phyloP scores from a whole-genome alignment of 116 monocot genomes.

The Zostera marina region DNA sequence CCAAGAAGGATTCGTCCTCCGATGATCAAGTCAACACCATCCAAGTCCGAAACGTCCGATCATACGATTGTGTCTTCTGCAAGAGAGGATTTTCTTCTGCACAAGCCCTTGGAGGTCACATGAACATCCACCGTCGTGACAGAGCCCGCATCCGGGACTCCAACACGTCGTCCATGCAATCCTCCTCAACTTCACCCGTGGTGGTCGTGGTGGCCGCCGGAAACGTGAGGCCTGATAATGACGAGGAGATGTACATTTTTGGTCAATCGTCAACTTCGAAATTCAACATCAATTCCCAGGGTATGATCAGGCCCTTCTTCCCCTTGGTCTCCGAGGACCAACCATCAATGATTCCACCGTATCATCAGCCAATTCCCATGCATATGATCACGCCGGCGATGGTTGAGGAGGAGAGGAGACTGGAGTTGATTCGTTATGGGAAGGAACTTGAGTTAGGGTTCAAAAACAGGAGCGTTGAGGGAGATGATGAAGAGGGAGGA shows the following conservation, averaged over 20 bases:
- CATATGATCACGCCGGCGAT: background rate
- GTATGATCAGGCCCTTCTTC: conserved; percentile 1
- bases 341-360: no score
- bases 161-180: background rate
- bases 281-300: background rate
- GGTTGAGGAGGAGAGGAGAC: background rate
- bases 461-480: background rate
- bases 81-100: conserved; percentile 26
- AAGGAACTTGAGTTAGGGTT: conserved; percentile 8
- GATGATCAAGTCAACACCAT: no score
- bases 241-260: no score
- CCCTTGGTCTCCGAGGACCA: background rate
- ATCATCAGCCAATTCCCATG: background rate
- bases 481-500: background rate
- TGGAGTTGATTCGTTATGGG: conserved; percentile 9
- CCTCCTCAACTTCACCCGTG: background rate
- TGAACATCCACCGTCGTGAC: conserved; percentile 19
- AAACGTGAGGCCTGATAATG: background rate
- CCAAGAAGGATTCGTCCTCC: no score
- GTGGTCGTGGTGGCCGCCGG: background rate
- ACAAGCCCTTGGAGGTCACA: conserved; percentile 20
- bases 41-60: conserved; percentile 4
- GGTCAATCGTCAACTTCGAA: background rate
- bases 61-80: conserved; percentile 32
- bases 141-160: conserved; percentile 2